Conservation (phyloP, 2,329 filamentous ascomycete species). For the Apiospora aurea region DNA sequence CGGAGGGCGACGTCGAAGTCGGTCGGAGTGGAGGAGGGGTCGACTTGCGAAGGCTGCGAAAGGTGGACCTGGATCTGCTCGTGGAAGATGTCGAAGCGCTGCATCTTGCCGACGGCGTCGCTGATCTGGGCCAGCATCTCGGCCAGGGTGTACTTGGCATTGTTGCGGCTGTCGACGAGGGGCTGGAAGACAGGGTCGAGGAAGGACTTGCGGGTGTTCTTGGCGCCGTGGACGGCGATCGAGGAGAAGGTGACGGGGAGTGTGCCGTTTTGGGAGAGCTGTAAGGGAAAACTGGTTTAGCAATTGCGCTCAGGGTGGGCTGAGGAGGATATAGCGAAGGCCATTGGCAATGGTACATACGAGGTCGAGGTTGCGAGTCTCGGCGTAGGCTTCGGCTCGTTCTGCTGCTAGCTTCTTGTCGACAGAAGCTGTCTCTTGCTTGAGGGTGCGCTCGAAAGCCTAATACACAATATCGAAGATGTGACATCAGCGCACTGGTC, state of each 20-base stretch:
- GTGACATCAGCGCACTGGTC: slow-evolving; percentile 1
- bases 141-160: slow-evolving; percentile 76
- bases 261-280: slow-evolving; percentile 84
- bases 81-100: slow-evolving; percentile 86
- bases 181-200: slow-evolving; percentile 83
- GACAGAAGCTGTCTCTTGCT: slow-evolving; percentile 38
- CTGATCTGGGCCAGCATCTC: slow-evolving; percentile 67
- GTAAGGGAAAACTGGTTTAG: slow-evolving; percentile 6
- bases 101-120: slow-evolving; percentile 62
- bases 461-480: slow-evolving; percentile 25
- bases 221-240: slow-evolving; percentile 82
- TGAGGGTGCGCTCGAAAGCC: slow-evolving; percentile 42
- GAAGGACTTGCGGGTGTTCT: slow-evolving; percentile 83
- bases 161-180: slow-evolving; percentile 72
- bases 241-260: slow-evolving; percentile 88
- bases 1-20: slow-evolving; percentile 84
- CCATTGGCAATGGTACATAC: slow-evolving; percentile 49
- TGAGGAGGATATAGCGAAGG: slow-evolving; percentile 25
- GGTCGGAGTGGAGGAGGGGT: slow-evolving; percentile 73
- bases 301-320: background rate
- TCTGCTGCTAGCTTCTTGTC: slow-evolving; percentile 38
- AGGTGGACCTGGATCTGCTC: slow-evolving; percentile 83
- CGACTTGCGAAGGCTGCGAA: slow-evolving; percentile 73
- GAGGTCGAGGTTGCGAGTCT: slow-evolving; percentile 69
- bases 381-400: slow-evolving; percentile 52